Base-by-base conservation (phyloP, 1,139 yeast genomes). In the Taphrina wiesneri region DNA sequence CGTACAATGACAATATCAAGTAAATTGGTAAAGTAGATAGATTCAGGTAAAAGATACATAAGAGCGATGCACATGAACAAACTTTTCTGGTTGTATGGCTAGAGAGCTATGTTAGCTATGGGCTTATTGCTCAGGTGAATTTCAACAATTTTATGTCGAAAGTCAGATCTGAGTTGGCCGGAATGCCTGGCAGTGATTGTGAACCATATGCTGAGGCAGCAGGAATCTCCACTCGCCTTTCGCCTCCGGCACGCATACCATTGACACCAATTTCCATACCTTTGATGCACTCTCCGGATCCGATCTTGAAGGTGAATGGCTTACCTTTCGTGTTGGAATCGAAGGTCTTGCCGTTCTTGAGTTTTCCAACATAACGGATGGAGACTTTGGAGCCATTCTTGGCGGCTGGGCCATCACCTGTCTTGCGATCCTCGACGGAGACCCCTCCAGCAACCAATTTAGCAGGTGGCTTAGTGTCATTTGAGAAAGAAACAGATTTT, bases 181-280 rank as follows among this genome's bases (percentile, higher is more conserved):
- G 99, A 74, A 93, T 90, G 70, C 98, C 99, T 74, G 99, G 98
- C 72, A 93, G 83, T 28, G 63, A 85, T 82, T 90, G 89, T 75
- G 88, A 88, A 71, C 99, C 99, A 80, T 93, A 93, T 67, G 97
- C 99, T 86, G 90, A 89, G 76, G 93, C 85, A 68, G 99, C 87
- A 73, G 99, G 99, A 73, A 95, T 90, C 70, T 90, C 83, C 71
- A 95, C 91, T 82, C 99, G 87, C 84, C 99, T 91, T 83, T 95
- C 99, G 76, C 99, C 99, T 74, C 97, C 97, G 76, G 90, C 96
- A 69, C 96, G 86, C 98, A 95, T 92, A 77, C 99, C 99, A 67
- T 92, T 90, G 74, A 93, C 96, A 82, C 99, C 99, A 74, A 92
- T 83, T 77, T 93, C 99, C 88, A 96, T 93, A 71, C 98, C 99